A percentile compares a stretch with the other conserved stretches of the same genome.
Evolutionary conservation across 352 stramenopile genomes (phyloP).

Genomic region (Peronospora farinosa): DNA sequence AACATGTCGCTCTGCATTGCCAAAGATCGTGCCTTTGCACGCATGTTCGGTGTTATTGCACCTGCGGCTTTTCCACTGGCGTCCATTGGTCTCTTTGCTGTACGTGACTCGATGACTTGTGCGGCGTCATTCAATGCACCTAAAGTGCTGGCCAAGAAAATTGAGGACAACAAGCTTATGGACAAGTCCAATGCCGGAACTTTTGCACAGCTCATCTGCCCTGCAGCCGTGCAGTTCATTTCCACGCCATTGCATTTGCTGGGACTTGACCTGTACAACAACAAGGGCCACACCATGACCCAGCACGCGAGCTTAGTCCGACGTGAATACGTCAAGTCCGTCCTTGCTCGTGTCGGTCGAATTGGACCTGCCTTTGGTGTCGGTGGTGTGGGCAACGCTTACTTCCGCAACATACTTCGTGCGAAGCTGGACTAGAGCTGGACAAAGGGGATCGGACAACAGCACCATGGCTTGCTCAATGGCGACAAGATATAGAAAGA

Average conservation of each 20-base stretch:
- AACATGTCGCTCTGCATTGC: slow-evolving; percentile 89
- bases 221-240: slow-evolving; percentile 79
- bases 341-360: slow-evolving; percentile 70
- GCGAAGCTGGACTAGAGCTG: slow-evolving; percentile 32
- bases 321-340: slow-evolving; percentile 84
- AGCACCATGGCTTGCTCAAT: slow-evolving; percentile 4
- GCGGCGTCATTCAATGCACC: slow-evolving; percentile 86
- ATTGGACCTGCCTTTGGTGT: slow-evolving; percentile 88
- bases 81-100: slow-evolving; percentile 81
- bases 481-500: slow-evolving; percentile 6
- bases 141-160: slow-evolving; percentile 50
- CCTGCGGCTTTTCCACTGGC: slow-evolving; percentile 67
- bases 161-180: slow-evolving; percentile 48
- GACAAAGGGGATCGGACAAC: slow-evolving; percentile 2
- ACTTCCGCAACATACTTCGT: slow-evolving; percentile 48
- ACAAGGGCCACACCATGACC: slow-evolving; percentile 25
- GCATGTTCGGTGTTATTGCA: slow-evolving; percentile 86
- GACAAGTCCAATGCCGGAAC: slow-evolving; percentile 47
- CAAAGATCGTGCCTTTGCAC: slow-evolving; percentile 88
- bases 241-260: slow-evolving; percentile 87
- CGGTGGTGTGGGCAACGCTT: slow-evolving; percentile 82
- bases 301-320: slow-evolving; percentile 55
- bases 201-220: slow-evolving; percentile 75
- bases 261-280: slow-evolving; percentile 88
- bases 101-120: slow-evolving; percentile 83